A percentile compares a stretch with the other conserved stretches of the same genome.
Conservation (phyloP, 2,329 filamentous ascomycete species). For the Pseudogymnoascus sp. region DNA sequence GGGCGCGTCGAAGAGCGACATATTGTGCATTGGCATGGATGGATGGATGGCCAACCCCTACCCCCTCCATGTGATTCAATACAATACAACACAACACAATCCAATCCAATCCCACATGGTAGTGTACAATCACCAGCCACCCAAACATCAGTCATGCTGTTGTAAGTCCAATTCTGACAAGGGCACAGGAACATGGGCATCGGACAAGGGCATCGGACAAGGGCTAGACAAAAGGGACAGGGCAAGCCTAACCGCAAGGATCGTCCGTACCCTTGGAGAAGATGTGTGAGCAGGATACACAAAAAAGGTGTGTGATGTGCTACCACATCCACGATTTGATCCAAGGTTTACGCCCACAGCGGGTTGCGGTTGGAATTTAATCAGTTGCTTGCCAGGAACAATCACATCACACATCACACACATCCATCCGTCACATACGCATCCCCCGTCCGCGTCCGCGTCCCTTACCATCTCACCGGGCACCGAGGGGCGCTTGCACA, state of each 20-base stretch:
- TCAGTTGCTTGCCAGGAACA: too few species aligned
- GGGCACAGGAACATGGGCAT: not conserved
- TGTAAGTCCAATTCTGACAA: not conserved
- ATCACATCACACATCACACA: not conserved
- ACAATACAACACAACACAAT: too few species aligned
- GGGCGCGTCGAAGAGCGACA: too few species aligned
- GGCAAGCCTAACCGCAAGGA: too few species aligned
- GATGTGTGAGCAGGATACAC: not conserved
- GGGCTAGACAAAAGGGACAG: too few species aligned
- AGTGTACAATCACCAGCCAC: not conserved
- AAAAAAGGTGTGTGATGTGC: not conserved
- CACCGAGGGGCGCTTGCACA: not conserved
- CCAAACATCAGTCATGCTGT: not conserved
- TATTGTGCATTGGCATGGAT: too few species aligned
- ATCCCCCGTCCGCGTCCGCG: too few species aligned
- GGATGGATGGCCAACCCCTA: too few species aligned
- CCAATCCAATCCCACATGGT: not conserved
- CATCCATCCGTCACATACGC: too few species aligned
- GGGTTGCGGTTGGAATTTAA: not conserved
- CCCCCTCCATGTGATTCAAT: not conserved
- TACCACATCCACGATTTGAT: not conserved
- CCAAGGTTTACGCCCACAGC: not conserved
- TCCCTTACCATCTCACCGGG: not conserved
- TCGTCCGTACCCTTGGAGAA: not conserved
- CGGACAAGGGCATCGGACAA: not conserved